Base-by-base conservation (phyloP, 2,329 filamentous ascomycete genomes). In the Aspergillus ustus region DNA sequence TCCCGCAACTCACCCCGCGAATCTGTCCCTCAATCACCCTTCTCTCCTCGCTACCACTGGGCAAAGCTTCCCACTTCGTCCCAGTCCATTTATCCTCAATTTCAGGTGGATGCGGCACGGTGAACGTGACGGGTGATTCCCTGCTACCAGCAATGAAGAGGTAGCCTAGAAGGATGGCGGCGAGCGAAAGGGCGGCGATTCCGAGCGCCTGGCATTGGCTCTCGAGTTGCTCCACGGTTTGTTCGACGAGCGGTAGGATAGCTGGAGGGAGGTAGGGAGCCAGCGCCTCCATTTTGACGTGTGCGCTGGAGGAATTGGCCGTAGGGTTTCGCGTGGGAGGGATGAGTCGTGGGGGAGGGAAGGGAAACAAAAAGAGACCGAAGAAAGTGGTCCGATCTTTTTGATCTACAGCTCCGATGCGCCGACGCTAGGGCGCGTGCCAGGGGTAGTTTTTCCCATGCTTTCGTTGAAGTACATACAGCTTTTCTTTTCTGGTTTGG, bases 121-220 rank as follows among this genome's bases (percentile, higher is more conserved):
- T 75, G 66, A 79, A 80, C 2, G 69, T 53, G 40, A 78, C 72
- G 2, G 77, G 70, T 3, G 71, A 69, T 64, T 79, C 77, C 56
- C 65, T 70, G 22, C 66, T 63, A 51, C 69, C 62, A 25, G 68
- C 62, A 44, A 73, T 25, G 63, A 73, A 77, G 48, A 71, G 57
- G 58, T 74, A 76, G 62, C 72, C 72, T 48, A 72, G 66, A 64
- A 73, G 75, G 34, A 71, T 54, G 31, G 73, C 73, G 49, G 67
- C 52, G 45, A 77, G 50, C 52, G 75, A 74, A 63, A 71, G 61
- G 20, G 70, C 60, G 40, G 71, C 69, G 65, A 72, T 61, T 20
- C 67, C 67, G 34, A 74, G 60, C 57, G 64, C 54, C 44, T 67
- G 69, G 11, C 62, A 52, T 37, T 75, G 66, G 13, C 63, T 59